phyloP scores from a whole-genome alignment of 1,284 basidiomycete genomes.

The Fomitopsis pinicola region DNA sequence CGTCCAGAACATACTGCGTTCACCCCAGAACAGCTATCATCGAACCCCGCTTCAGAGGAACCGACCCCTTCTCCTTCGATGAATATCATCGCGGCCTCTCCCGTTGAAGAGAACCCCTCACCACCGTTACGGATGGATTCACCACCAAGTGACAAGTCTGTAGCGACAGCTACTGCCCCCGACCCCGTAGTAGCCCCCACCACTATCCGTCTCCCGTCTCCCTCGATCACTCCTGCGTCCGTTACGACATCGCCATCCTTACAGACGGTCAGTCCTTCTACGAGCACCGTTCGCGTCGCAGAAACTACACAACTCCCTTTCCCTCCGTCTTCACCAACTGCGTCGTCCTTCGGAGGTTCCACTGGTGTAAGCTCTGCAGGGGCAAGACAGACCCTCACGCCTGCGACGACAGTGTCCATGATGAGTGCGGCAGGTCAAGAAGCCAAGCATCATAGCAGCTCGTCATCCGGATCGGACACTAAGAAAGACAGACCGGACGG shows the following conservation, averaged over 20 bases:
- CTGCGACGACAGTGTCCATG: slow-evolving; percentile 23
- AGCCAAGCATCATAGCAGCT: not conserved
- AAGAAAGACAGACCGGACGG: slow-evolving; percentile 16
- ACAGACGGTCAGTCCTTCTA: slow-evolving; percentile 15
- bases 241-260: slow-evolving; percentile 3
- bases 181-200: not conserved
- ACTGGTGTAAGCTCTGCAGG: slow-evolving; percentile 22
- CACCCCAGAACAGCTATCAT: slow-evolving; percentile 23
- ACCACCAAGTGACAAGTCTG: not conserved
- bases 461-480: slow-evolving; percentile 6
- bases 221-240: slow-evolving; percentile 4
- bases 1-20: slow-evolving; percentile 39
- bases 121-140: not conserved
- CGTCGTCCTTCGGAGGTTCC: slow-evolving; percentile 28
- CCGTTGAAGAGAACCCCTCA: slow-evolving; percentile 1
- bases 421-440: slow-evolving; percentile 9
- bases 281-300: slow-evolving; percentile 14
- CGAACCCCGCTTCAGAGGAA: slow-evolving; percentile 11
- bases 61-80: slow-evolving; percentile 21
- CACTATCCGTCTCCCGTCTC: not conserved
- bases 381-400: slow-evolving; percentile 24
- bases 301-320: slow-evolving; percentile 12
- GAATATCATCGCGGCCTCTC: slow-evolving; percentile 6
- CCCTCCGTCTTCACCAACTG: slow-evolving; percentile 31
- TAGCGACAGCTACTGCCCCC: not conserved